Base-by-base conservation (phyloP, 129 eudicot genomes). In the Tagetes erecta region DNA sequence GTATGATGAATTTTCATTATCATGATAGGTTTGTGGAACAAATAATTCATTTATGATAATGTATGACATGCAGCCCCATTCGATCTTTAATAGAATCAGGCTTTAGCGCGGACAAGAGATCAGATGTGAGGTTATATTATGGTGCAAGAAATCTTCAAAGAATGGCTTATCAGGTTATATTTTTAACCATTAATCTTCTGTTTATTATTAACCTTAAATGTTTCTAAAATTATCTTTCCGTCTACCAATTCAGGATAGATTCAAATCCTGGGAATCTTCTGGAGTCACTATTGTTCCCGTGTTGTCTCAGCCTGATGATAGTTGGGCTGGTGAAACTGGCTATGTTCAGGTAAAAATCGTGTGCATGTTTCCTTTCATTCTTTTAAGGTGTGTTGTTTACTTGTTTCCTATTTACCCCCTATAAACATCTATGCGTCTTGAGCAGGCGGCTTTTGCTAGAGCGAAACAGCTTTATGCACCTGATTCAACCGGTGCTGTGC, bases 71-170 rank as follows among this genome's bases (percentile, higher is more conserved):
- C 87, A 93, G 97, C 77, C 97, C 98, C 63, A 93, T 93, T 71
- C 80, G 98, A 50, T 88, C 98, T 58, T 78, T 93, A 73, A 93
- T 93, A 42, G 98, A 93, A 84, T 82, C 89, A 60, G 96, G 97
- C 52, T 87, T 93, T 66, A 65, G 92, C 68, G 98, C 96, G 5
- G 95, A 90, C 66, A 83, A 86, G 87, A 84, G 97, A 86, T 83
- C 96, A 69, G 97, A 90, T 76, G 92, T 93, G 63, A 87, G 96
- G 74, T 91, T 93, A 45, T 93, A 87, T 79, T 93, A 90, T 66
- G 98, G 98, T 66, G 98, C 96, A 63, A 86, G 89, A 83, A 93
- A 90, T 80, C 89, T 90, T 57, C 77, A 78, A 70, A 86, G 98
- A 66, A 93, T 93, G 98, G 98, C 96, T 64, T 93, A 93, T 76